Conservation (phyloP, 2,329 filamentous ascomycete genomes). For the Acephala macrosclerotiorum region DNA sequence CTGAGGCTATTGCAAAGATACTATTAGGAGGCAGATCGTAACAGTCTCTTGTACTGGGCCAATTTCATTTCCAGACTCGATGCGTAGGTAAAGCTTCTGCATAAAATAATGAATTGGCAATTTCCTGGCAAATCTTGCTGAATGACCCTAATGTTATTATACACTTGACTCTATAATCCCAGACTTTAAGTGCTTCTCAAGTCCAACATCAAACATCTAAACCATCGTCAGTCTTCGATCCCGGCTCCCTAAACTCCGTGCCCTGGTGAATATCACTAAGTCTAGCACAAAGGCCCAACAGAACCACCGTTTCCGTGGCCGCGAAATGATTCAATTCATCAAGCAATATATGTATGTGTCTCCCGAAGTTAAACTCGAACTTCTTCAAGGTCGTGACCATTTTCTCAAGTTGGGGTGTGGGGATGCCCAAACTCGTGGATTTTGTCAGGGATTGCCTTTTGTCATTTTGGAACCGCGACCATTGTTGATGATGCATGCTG, state of each 20-base stretch:
- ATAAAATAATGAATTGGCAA: too few species aligned
- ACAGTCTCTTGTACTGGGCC: too few species aligned
- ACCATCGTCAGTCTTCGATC: conserved; percentile 32
- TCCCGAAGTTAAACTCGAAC: conserved; percentile 92
- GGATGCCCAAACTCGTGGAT: conserved; percentile 28
- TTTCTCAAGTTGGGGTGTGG: conserved; percentile 42
- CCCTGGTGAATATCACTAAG: conserved; percentile 84
- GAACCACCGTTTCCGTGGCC: conserved; percentile 93
- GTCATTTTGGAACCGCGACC: conserved; percentile 62
- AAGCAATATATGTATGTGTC: conserved; percentile 91
- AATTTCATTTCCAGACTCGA: too few species aligned
- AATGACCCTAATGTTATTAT: too few species aligned
- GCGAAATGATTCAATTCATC: conserved; percentile 97
- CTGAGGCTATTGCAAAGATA: too few species aligned
- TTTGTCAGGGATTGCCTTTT: conserved; percentile 51
- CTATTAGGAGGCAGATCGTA: too few species aligned
- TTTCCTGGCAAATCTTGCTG: too few species aligned
- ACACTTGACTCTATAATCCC: too few species aligned
- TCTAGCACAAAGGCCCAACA: conserved; percentile 85
- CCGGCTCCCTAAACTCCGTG: conserved; percentile 66
- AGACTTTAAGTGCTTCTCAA: too few species aligned
- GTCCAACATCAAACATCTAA: too few species aligned
- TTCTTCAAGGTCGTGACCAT: conserved; percentile 87
- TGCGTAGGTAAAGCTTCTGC: too few species aligned
- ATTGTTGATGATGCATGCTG: conserved; percentile 67